Conservation (phyloP, 2,329 filamentous ascomycete genomes). For the Stachybotrys chartarum region DNA sequence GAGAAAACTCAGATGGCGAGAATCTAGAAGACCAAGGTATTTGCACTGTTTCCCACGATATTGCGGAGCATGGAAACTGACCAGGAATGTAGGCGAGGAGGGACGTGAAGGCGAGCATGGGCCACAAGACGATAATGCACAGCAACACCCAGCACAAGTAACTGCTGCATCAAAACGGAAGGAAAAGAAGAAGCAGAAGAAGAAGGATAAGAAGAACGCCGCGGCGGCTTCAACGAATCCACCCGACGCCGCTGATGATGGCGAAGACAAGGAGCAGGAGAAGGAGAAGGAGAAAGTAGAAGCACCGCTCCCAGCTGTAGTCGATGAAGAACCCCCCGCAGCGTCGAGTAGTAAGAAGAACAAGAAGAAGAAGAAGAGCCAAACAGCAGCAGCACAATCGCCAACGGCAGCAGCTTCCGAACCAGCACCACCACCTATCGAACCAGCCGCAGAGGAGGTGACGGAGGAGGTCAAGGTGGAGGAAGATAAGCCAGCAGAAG, state of each 20-base stretch:
- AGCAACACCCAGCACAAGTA: background rate
- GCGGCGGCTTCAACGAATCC: background rate
- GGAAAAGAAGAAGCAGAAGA: constrained; percentile 12
- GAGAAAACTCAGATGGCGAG: constrained; percentile 33
- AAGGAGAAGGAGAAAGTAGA: constrained; percentile 1
- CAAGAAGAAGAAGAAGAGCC: constrained; percentile 12
- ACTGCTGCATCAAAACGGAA: background rate
- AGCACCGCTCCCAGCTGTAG: constrained; percentile 7
- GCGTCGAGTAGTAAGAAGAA: constrained; percentile 14
- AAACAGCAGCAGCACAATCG: background rate
- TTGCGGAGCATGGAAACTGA: background rate
- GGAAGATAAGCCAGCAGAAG: background rate
- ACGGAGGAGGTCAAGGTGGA: background rate
- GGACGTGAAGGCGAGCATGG: background rate
- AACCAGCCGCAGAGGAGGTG: background rate
- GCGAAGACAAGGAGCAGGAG: background rate
- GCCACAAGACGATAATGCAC: constrained; percentile 2
- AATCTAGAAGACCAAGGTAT: constrained; percentile 15
- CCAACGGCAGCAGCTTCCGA: background rate
- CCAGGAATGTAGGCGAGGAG: constrained; percentile 5
- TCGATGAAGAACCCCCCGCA: constrained; percentile 5
- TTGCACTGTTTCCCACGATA: constrained; percentile 1
- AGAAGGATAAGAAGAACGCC: constrained; percentile 11
- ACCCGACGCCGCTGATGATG: background rate
- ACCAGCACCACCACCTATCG: background rate